A percentile compares a stretch with the other conserved stretches of the same genome.
phyloP scores from a whole-genome alignment of 192 early-diverging fungal genomes.

The Jimgerdemannia flammicorona region DNA sequence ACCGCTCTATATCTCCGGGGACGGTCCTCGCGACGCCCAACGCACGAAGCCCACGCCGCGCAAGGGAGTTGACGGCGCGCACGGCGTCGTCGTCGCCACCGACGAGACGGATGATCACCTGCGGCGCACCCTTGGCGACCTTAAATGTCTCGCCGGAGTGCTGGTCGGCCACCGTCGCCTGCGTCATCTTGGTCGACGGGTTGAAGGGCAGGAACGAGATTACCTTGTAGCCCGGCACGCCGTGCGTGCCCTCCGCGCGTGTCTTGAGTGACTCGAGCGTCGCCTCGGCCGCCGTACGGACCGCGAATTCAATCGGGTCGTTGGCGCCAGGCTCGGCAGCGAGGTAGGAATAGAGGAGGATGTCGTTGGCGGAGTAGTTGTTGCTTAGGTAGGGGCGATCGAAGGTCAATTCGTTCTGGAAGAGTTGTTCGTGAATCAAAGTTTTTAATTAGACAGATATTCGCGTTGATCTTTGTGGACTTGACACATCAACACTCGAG shows the following conservation, averaged over 20 bases:
- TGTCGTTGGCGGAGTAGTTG: conserved; percentile 61
- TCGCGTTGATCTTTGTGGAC: conserved; percentile 78
- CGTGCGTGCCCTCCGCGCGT: conserved; percentile 34
- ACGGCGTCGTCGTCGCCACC: conserved; percentile 43
- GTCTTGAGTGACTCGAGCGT: conserved; percentile 20
- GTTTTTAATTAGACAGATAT: conserved; percentile 44
- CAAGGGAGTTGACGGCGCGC: conserved; percentile 66
- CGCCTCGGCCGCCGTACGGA: conserved; percentile 71
- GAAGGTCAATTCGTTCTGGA: conserved; percentile 86
- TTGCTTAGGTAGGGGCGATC: conserved; percentile 79
- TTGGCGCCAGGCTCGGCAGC: conserved; percentile 84
- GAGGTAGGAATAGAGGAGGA: conserved; percentile 73
- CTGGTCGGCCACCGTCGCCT: conserved; percentile 60
- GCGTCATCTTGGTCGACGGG: conserved; percentile 75
- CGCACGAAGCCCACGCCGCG: conserved; percentile 66
- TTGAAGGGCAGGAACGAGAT: conserved; percentile 69
- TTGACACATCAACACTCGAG: conserved; percentile 87
- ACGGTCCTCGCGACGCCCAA: conserved; percentile 65
- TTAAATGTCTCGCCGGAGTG: conserved; percentile 60
- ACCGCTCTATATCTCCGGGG: conserved; percentile 62
- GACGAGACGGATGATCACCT: conserved; percentile 67
- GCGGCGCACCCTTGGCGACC: conserved; percentile 75
- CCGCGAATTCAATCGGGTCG: conserved; percentile 82
- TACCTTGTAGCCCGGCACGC: conserved; percentile 8
- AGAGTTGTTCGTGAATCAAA: background rate